These are phyloP conservation scores for Boletus fagicola DNA, from an alignment of 768 basidiomycete genomes.

Conservation along the genomic window DNA sequence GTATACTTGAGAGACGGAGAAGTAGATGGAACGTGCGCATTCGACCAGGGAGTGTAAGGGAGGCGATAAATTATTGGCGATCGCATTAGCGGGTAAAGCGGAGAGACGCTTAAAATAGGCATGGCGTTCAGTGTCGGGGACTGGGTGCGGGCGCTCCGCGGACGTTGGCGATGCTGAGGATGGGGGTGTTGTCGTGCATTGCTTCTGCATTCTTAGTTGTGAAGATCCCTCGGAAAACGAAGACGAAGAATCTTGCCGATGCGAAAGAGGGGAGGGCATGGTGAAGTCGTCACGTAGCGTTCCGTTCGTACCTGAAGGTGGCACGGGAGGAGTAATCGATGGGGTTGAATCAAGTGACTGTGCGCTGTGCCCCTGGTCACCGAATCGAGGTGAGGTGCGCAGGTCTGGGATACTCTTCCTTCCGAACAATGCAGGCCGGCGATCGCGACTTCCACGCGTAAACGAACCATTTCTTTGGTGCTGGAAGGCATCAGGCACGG, in stretches of 20 bases:
- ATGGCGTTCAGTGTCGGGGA: slow-evolving; percentile 74
- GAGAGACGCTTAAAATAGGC: slow-evolving; percentile 95
- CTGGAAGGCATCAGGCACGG: slow-evolving; percentile 27
- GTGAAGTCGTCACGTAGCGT: slow-evolving; percentile 30
- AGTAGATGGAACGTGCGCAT: slow-evolving; percentile 88
- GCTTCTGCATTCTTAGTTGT: slow-evolving; percentile 24
- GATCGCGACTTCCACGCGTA: slow-evolving; percentile 39
- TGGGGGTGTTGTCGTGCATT: slow-evolving; percentile 32
- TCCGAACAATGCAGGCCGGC: slow-evolving; percentile 40
- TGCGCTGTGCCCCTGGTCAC: slow-evolving; percentile 26
- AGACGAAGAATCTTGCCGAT: slow-evolving; percentile 47
- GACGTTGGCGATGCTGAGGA: slow-evolving; percentile 41
- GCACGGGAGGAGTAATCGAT: slow-evolving; percentile 5
- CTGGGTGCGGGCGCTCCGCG: slow-evolving; percentile 36
- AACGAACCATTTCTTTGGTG: slow-evolving; percentile 55
- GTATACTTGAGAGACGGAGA: slow-evolving; percentile 88
- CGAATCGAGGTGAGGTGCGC: slow-evolving; percentile 46
- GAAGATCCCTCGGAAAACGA: slow-evolving; percentile 35
- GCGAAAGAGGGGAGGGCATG: slow-evolving; percentile 40
- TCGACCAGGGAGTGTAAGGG: slow-evolving; percentile 73
- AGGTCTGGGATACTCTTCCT: slow-evolving; percentile 92
- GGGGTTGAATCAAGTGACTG: slow-evolving; percentile 27
- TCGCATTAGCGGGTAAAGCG: slow-evolving; percentile 59
- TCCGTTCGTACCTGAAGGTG: slow-evolving; percentile 15
- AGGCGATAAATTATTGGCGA: slow-evolving; percentile 65